phyloP scores from a whole-genome alignment of 1,284 basidiomycete genomes.

The Ganoderma meredithae region DNA sequence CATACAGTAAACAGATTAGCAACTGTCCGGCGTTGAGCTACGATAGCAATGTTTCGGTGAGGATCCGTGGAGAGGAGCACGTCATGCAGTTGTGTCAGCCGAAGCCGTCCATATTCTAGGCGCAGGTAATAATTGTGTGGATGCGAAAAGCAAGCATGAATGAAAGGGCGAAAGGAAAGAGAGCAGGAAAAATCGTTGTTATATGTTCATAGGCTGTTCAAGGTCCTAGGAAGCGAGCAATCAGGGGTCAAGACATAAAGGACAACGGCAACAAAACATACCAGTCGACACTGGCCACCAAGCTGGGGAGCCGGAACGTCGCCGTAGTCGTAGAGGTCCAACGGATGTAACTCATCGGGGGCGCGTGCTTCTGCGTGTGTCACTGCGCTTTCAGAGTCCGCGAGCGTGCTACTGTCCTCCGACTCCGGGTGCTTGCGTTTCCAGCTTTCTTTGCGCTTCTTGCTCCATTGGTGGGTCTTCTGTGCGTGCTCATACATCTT shows the following conservation, averaged over 20 bases:
- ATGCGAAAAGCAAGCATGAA: background rate
- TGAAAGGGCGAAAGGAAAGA: background rate
- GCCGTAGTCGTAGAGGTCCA: constrained; percentile 6
- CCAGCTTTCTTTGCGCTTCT: constrained; percentile 22
- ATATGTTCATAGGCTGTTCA: constrained; percentile 13
- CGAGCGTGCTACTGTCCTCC: background rate
- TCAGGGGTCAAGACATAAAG: background rate
- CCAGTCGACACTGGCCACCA: constrained; percentile 16
- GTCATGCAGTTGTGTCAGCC: background rate
- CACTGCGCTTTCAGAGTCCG: background rate
- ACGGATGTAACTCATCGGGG: background rate
- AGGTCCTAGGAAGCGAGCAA: constrained; percentile 1
- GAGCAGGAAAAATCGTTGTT: background rate
- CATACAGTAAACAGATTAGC: background rate
- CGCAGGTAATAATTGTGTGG: background rate
- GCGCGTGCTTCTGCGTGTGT: background rate
- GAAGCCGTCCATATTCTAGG: background rate
- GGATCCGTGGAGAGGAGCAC: background rate
- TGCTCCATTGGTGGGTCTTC: constrained; percentile 22
- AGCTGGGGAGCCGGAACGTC: constrained; percentile 10
- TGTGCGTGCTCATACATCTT: constrained; percentile 27
- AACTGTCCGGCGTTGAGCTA: background rate
- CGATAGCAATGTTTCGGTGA: background rate
- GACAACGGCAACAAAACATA: constrained; percentile 2
- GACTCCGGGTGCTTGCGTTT: constrained; percentile 15